Evolutionary conservation across 2,329 filamentous ascomycete species (phyloP).

Genomic region (Sporothrix schenckii): DNA sequence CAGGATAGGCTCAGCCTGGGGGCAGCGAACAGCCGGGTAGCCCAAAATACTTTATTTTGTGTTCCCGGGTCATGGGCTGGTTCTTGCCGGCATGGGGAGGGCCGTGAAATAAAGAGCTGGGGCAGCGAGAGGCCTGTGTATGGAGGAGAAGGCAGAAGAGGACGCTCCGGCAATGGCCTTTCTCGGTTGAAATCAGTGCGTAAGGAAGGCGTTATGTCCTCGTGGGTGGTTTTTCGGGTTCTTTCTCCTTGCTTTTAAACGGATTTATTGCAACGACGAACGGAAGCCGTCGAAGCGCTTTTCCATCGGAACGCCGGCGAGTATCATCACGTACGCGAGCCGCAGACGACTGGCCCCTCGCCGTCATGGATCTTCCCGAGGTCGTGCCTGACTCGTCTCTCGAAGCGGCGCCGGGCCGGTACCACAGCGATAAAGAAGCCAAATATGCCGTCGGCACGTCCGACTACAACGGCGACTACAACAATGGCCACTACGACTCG

Average conservation of each 20-base stretch:
- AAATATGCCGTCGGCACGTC: conserved; percentile 36
- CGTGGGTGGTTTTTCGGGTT: no score
- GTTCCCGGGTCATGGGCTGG: neutral
- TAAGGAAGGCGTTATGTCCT: neutral
- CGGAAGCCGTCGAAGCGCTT: neutral
- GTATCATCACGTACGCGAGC: neutral
- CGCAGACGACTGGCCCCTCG: neutral
- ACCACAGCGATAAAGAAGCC: conserved; percentile 32
- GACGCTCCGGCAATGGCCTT: neutral
- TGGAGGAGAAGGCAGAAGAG: no score
- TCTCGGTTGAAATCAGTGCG: neutral
- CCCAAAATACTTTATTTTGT: conserved; percentile 19
- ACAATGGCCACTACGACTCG: neutral
- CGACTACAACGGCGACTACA: conserved; percentile 37
- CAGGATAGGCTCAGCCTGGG: no score
- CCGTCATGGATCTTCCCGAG: conserved; percentile 39
- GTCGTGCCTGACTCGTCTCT: conserved; percentile 38
- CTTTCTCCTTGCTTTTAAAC: neutral
- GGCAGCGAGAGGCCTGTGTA: no score
- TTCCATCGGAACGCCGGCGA: neutral
- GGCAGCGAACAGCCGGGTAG: neutral
- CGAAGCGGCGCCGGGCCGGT: conserved; percentile 23
- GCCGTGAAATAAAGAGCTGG: neutral
- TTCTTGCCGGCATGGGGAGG: conserved; percentile 17
- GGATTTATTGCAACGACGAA: neutral